Conservation (phyloP, 768 basidiomycete genomes). For the Pisolithus orientalis region DNA sequence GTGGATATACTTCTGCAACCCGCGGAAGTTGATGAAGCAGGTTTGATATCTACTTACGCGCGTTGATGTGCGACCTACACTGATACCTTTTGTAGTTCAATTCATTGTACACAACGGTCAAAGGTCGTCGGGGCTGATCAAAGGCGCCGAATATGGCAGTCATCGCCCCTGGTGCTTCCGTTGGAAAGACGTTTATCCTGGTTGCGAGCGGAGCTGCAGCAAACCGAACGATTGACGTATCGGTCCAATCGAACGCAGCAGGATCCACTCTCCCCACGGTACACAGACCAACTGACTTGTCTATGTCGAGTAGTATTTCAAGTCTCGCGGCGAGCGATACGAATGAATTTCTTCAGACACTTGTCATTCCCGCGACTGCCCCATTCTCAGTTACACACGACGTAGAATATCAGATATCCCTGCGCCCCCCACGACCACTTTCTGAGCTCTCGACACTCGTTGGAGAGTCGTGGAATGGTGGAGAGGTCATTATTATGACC, state of each 20-base stretch:
- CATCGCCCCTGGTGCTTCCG: constrained; percentile 51
- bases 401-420: constrained; percentile 46
- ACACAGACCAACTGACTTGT: constrained; percentile 2
- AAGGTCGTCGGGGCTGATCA: constrained; percentile 66
- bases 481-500: constrained; percentile 52
- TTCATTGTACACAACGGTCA: constrained; percentile 56
- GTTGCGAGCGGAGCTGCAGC: constrained; percentile 57
- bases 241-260: constrained; percentile 54
- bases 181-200: constrained; percentile 58
- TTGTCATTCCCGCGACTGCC: constrained; percentile 59
- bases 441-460: constrained; percentile 53
- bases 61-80: neutral
- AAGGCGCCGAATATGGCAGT: constrained; percentile 63
- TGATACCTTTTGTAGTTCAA: constrained; percentile 38
- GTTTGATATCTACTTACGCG: constrained; percentile 32
- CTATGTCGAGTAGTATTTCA: constrained; percentile 9
- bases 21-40: constrained; percentile 63
- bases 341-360: constrained; percentile 56
- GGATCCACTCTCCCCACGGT: neutral
- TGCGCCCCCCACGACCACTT: constrained; percentile 37
- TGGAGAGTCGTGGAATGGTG: constrained; percentile 46
- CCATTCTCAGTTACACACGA: constrained; percentile 52
- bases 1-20: constrained; percentile 80
- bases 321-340: constrained; percentile 24
- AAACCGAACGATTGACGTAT: constrained; percentile 74